These are phyloP conservation scores for Dactylonectria macrodidyma DNA, from an alignment of 2,329 filamentous ascomycete species.

Conservation along the genomic window DNA sequence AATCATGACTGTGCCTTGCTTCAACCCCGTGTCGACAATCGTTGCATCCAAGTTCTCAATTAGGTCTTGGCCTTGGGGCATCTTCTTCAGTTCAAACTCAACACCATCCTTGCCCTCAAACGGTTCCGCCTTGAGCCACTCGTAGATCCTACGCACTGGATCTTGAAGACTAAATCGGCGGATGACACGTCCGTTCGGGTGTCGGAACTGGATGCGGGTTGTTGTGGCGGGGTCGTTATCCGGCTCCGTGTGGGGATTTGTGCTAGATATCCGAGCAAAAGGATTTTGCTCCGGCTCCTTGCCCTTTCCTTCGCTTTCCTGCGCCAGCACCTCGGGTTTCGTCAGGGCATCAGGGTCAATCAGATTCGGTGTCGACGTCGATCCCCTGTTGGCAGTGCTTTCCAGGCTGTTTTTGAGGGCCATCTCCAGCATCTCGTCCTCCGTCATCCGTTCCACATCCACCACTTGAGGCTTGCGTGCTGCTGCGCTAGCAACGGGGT, in stretches of 20 bases:
- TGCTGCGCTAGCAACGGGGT: conserved; percentile 81
- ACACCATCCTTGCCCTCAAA: conserved; percentile 84
- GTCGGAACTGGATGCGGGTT: conserved; percentile 93
- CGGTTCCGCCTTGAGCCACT: conserved; percentile 95
- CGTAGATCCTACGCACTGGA: conserved; percentile 86
- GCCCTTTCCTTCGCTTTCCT: conserved; percentile 68
- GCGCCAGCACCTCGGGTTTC: conserved; percentile 68
- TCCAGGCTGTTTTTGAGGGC: conserved; percentile 91
- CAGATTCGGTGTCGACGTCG: conserved; percentile 65
- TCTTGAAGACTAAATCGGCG: conserved; percentile 86
- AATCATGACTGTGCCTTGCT: conserved; percentile 96
- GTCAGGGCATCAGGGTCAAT: conserved; percentile 92
- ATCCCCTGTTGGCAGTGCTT: conserved; percentile 56
- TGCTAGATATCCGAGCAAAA: conserved; percentile 81
- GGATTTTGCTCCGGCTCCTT: conserved; percentile 60
- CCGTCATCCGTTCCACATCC: conserved; percentile 90
- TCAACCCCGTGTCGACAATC: conserved; percentile 86
- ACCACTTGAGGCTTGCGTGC: conserved; percentile 77
- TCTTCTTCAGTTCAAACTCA: conserved; percentile 89
- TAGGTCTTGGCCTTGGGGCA: conserved; percentile 84
- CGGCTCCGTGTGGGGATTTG: conserved; percentile 84
- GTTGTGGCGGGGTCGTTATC: conserved; percentile 77
- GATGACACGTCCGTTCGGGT: conserved; percentile 87
- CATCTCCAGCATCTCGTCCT: conserved; percentile 97
- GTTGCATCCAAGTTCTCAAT: conserved; percentile 81